Percentiles rank a stretch among this genome's conserved stretches.
phyloP scores from a whole-genome alignment of 192 early-diverging fungal genomes.

The Spizellomyces sp. region DNA sequence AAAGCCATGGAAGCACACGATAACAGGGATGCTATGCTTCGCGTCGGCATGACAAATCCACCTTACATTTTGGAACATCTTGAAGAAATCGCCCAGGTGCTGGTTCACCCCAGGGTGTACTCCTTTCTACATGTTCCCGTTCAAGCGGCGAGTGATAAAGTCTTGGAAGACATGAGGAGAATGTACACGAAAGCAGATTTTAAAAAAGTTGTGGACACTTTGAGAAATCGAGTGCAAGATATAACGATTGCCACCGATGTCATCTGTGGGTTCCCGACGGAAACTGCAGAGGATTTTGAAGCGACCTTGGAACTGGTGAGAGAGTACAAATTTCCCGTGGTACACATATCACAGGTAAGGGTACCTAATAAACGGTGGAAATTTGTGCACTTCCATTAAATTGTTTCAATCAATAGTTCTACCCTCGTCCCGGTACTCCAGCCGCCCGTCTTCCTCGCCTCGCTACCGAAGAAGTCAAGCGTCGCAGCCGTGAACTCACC shows the following conservation, averaged over 20 bases:
- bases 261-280: conserved; percentile 65
- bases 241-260: conserved; percentile 58
- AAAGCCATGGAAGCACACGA: conserved; percentile 41
- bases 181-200: conserved; percentile 55
- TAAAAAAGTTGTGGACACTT: conserved; percentile 36
- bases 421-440: conserved; percentile 62
- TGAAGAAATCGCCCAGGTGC: conserved; percentile 47
- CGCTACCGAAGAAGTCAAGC: conserved; percentile 50
- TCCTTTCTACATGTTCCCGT: conserved; percentile 63
- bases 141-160: conserved; percentile 51
- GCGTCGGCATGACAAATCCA: conserved; percentile 68
- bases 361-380: neutral
- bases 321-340: conserved; percentile 48
- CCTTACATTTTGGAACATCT: conserved; percentile 64
- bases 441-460: conserved; percentile 52
- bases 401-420: conserved; percentile 40
- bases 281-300: conserved; percentile 53
- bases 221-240: conserved; percentile 37
- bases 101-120: conserved; percentile 58
- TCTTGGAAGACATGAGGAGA: conserved; percentile 55
- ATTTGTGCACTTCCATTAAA: neutral
- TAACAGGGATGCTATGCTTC: conserved; percentile 42
- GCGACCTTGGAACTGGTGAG: conserved; percentile 50
- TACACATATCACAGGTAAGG: conserved; percentile 55
- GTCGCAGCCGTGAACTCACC: conserved; percentile 46